Percentiles rank a stretch among this genome's conserved stretches.
These are phyloP conservation scores for Cercospora sp. DNA, from an alignment of 2,329 filamentous ascomycete species.

Conservation along the genomic window DNA sequence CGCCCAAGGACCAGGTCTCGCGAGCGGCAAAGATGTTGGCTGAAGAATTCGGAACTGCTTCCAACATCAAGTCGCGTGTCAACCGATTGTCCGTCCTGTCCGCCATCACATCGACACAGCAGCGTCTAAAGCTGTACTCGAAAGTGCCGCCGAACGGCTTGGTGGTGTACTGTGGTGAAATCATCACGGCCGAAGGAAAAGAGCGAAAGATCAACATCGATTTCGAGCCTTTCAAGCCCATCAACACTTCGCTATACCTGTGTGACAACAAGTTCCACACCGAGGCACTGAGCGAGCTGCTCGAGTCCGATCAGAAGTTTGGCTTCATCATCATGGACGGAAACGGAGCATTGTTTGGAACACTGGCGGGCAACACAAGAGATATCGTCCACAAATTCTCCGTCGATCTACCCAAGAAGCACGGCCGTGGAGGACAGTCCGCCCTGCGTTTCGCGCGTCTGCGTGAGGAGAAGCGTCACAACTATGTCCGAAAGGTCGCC, in stretches of 20 bases:
- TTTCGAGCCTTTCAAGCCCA: constrained; percentile 99
- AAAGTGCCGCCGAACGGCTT: constrained; percentile 97
- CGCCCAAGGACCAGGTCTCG: constrained; percentile 97
- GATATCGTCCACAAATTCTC: constrained; percentile 98
- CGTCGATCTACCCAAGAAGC: constrained; percentile 98
- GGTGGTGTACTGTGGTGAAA: constrained; percentile 99
- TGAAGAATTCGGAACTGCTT: constrained; percentile 85
- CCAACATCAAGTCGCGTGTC: constrained; percentile 99
- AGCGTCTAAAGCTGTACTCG: constrained; percentile 98
- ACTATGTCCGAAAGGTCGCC: constrained; percentile 98
- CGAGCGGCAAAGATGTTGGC: constrained; percentile 99
- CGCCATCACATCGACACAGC: constrained; percentile 97
- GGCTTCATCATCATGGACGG: constrained; percentile 99
- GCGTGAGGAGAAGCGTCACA: constrained; percentile 98
- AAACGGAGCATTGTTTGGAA: constrained; percentile 96
- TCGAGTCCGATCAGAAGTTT: constrained; percentile 98
- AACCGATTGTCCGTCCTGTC: constrained; percentile 97
- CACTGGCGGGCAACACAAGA: constrained; percentile 93
- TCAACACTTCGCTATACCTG: constrained; percentile 98
- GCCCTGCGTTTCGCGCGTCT: constrained; percentile 99
- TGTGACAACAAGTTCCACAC: constrained; percentile 99
- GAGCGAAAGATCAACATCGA: constrained; percentile 99
- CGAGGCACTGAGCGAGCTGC: constrained; percentile 90
- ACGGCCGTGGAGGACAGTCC: constrained; percentile 99
- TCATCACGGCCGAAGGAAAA: constrained; percentile 96